Evolutionary conservation across 345 rosid genomes (phyloP).

Genomic region (Pistacia vera): DNA sequence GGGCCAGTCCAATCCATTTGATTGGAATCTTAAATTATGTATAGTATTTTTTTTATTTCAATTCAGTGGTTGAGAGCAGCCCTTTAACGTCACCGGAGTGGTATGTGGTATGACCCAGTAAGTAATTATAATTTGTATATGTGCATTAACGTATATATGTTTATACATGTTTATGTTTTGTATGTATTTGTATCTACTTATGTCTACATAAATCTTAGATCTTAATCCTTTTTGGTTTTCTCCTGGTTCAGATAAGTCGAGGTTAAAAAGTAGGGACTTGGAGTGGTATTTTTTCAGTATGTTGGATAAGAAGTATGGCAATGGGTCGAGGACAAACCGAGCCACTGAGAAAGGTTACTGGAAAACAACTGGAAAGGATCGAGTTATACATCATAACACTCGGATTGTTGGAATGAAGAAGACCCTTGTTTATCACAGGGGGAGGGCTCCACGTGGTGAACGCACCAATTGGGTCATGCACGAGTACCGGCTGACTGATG

Average conservation of each 20-base stretch:
- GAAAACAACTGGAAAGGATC: slow-evolving; percentile 96
- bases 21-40: no score
- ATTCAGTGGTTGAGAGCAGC: no score
- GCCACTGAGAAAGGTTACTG: slow-evolving; percentile 95
- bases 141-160: no score
- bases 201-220: neutral
- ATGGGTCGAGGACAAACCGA: slow-evolving; percentile 87
- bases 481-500: slow-evolving; percentile 76
- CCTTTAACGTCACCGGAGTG: no score
- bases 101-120: no score
- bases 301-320: slow-evolving; percentile 81
- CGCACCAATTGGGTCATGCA: slow-evolving; percentile 98
- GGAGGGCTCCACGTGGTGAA: slow-evolving; percentile 88
- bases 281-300: slow-evolving; percentile 95
- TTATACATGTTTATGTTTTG: neutral
- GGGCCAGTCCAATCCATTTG: no score
- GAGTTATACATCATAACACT: slow-evolving; percentile 50
- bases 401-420: slow-evolving; percentile 88
- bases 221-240: neutral
- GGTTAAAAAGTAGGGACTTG: slow-evolving; percentile 81
- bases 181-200: neutral
- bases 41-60: no score
- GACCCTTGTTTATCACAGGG: slow-evolving; percentile 88
- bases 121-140: no score
- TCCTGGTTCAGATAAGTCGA: slow-evolving; percentile 57